Evolutionary conservation across 371 early-diverging fungal species (phyloP).

Genomic region (Mortierella sp.): DNA sequence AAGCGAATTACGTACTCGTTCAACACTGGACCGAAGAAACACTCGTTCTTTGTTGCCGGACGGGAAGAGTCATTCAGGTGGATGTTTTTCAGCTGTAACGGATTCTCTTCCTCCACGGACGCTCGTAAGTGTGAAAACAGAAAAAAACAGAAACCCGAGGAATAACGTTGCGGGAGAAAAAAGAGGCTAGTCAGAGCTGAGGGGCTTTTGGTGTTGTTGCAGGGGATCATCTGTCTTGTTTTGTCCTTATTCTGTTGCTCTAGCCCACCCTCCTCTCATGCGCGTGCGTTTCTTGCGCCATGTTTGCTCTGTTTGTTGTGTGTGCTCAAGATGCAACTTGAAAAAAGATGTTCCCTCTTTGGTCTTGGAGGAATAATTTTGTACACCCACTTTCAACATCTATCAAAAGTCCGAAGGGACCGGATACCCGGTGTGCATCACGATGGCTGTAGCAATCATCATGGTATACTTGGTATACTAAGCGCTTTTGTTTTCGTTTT

Average conservation of each 20-base stretch:
- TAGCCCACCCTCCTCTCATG: too few relatives aligned
- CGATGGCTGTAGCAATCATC: too few relatives aligned
- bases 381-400: background rate
- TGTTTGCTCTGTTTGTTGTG: background rate
- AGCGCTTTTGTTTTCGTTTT: background rate
- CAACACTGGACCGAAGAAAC: slow-evolving; percentile 50
- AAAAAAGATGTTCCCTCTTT: slow-evolving; percentile 21
- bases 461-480: too few relatives aligned
- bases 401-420: too few relatives aligned
- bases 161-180: background rate
- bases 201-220: too few relatives aligned
- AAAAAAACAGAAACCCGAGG: background rate
- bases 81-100: slow-evolving; percentile 53
- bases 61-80: slow-evolving; percentile 64
- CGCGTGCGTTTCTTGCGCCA: background rate
- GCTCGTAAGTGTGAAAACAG: slow-evolving; percentile 28
- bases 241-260: background rate
- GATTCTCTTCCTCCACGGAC: slow-evolving; percentile 38
- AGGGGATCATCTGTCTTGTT: slow-evolving; percentile 1
- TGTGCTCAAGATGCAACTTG: background rate
- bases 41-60: slow-evolving; percentile 61
- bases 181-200: too few relatives aligned
- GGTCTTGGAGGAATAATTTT: slow-evolving; percentile 4
- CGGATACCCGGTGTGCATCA: too few relatives aligned
- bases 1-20: slow-evolving; percentile 57